Conservation (phyloP, 2,329 filamentous ascomycete species). For the Neoscytalidium dimidiatum region DNA sequence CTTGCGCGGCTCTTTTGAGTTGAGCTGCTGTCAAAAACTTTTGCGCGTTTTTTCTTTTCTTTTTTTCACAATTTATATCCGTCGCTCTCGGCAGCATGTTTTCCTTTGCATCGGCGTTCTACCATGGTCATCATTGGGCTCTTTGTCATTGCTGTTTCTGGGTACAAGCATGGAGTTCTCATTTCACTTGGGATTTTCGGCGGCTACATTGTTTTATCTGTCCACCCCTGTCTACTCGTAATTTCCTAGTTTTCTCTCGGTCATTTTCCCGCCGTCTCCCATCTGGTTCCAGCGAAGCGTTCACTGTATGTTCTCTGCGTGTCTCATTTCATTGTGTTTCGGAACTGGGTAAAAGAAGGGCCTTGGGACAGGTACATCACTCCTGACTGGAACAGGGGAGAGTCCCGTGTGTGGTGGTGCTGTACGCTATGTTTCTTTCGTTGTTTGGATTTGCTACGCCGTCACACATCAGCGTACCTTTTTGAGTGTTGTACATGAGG, state of each 20-base stretch:
- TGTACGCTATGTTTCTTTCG: slow-evolving; percentile 15
- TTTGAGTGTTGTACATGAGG: slow-evolving; percentile 1
- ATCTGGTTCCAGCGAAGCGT: slow-evolving; percentile 9
- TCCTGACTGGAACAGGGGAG: slow-evolving; percentile 12
- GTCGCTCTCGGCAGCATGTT: slow-evolving; percentile 17
- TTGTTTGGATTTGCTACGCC: slow-evolving; percentile 2
- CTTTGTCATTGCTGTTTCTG: background rate
- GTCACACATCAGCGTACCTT: slow-evolving; percentile 9
- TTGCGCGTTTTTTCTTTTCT: background rate
- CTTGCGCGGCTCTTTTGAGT: background rate
- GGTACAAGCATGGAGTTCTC: slow-evolving; percentile 13
- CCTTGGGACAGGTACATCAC: background rate
- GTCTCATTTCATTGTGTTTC: slow-evolving; percentile 1
- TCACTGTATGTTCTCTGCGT: background rate
- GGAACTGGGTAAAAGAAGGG: slow-evolving; percentile 4
- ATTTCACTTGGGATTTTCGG: background rate
- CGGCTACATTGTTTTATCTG: slow-evolving; percentile 6
- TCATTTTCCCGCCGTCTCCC: background rate
- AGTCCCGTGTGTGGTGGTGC: slow-evolving; percentile 6
- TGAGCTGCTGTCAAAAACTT: slow-evolving; percentile 17
- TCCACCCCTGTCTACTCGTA: slow-evolving; percentile 3
- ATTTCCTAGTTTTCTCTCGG: slow-evolving; percentile 4
- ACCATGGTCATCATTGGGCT: background rate
- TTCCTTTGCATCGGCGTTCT: slow-evolving; percentile 17
- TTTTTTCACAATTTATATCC: too few relatives aligned